Conservation (phyloP, 139 green algal genomes). For the Coccomyxa sp. region DNA sequence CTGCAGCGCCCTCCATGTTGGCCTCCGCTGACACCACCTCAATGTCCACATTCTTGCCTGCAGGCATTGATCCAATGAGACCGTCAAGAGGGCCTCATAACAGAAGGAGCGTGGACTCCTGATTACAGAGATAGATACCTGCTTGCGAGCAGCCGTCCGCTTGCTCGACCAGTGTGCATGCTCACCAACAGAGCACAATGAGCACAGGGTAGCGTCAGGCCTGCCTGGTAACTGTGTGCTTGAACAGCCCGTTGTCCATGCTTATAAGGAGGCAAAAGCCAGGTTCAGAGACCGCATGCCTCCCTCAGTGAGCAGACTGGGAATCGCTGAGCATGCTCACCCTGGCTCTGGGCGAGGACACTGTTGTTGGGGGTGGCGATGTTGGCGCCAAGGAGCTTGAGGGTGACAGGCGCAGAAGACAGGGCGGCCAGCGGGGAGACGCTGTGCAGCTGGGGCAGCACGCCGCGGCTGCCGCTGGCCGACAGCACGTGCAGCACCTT, state of each 20-base stretch:
- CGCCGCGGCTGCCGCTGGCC: constrained; percentile 6
- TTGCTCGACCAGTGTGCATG: too few species aligned
- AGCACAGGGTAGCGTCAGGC: too few species aligned
- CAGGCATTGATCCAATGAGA: background rate
- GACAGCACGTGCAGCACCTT: constrained; percentile 35
- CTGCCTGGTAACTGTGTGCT: too few species aligned
- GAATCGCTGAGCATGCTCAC: constrained; percentile 4
- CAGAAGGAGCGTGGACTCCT: too few species aligned
- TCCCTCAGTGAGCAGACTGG: too few species aligned
- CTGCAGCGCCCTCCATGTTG: background rate
- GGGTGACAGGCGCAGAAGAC: background rate
- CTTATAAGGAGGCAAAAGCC: too few species aligned
- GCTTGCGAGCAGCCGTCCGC: too few species aligned
- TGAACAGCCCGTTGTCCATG: too few species aligned
- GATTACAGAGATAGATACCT: too few species aligned
- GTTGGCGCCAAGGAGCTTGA: constrained; percentile 35
- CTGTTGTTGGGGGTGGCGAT: constrained; percentile 20
- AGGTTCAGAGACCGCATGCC: too few species aligned
- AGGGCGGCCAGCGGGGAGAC: constrained; percentile 23
- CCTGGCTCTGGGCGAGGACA: constrained; percentile 31
- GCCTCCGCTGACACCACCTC: constrained; percentile 7
- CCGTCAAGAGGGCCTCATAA: too few species aligned
- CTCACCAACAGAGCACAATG: too few species aligned
- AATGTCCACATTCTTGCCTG: constrained; percentile 25
- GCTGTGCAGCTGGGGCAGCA: constrained; percentile 35